Evolutionary conservation across 106 monocot species (phyloP), one percentile per base, ranked within the genome.

Genomic region (Allium cepa): DNA sequence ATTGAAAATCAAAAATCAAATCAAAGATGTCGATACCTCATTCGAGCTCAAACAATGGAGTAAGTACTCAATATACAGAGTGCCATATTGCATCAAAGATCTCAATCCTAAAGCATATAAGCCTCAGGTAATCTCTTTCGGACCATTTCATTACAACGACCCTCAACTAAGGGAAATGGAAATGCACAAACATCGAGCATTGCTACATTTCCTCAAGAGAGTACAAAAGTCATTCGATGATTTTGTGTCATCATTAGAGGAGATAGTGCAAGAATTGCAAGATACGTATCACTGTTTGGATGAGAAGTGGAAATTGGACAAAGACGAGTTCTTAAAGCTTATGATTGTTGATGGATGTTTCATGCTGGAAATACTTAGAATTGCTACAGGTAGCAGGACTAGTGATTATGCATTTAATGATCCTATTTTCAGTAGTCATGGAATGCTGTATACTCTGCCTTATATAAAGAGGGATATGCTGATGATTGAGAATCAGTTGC

Each of bases 391-490:
- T 1, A 68, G 75, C 26, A 46, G 4, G n/a, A 5, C 27, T 9
- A 48, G 17, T 7, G 86, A 92, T 56, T 92, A 97, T 17, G 86
- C 78, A 8, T 10, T 0, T 47, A 89, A 87, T 50, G 96, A 97
- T 56, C 96, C 96, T 46, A 77, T 97, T 9, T 97, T 97, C 57
- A 97, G 96, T 73, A 28, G 57, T n/a, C 96, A 97, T 47, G 92
- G 96, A 4, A 75, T 84, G 74, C 63, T 89, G 49, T 75, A 89
- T 66, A 79, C 57, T 1, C 71, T 82, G 48, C 86, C 86, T 8
- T 89, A 84, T 69, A 89, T 89, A 26, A 82, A 77, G 76, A 76
- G 92, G n/a, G 96, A 97, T 63, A 92, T 89, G 96, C 72, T 97
- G 28, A 80, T 89, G 80, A 22, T 97, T 8, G 96, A 97, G 82